Evolutionary conservation across 306 rosid genomes (phyloP), one percentile per base, ranked within the genome.

Genomic region (Biancaea sappan): DNA sequence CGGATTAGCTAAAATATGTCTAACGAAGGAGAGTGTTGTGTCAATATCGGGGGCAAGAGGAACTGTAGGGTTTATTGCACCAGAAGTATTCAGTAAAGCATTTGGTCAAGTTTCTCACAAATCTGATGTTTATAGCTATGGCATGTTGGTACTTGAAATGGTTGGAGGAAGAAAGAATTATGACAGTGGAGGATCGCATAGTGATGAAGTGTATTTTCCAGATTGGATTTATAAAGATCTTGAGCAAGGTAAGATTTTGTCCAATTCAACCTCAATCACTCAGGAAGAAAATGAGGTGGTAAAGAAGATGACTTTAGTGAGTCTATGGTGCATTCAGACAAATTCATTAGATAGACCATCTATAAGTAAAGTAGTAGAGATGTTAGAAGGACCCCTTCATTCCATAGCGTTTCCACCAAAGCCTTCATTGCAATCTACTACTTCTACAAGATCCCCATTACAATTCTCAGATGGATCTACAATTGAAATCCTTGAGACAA

Each of bases 291-390:
- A 78, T 25, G 84, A 80, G n/a, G 37, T 25, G 18, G 6, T 26
- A 8, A 80, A 67, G n/a, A 83, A 77, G 78, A 77, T 83, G 77
- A 58, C 52, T 14, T 10, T 82, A 54, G 11, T 73, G 15, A 77
- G 84, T 68, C 51, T 85, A 1, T 82, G 86, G 82, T 81, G 88
- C 47, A 75, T 85, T 69, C 86, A 79, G 31, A 76, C 65, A 2
- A 79, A 43, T 10, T 80, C 83, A 22, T 64, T 58, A 14, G 37
- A 82, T 7, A 74, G 84, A 15, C 89, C 89, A 15, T 34, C 89
- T 0, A 82, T 85, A 69, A 69, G 71, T 9, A 79, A 68, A 69
- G 86, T 75, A 25, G 65, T 82, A 50, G 84, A 85, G 57, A 79
- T 81, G 89, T 16, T 82, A 11, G 81, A 79, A 76, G 88, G 82